Evolutionary conservation across 2,329 filamentous ascomycete species (phyloP).

Genomic region (Cercospora zeae-maydis): DNA sequence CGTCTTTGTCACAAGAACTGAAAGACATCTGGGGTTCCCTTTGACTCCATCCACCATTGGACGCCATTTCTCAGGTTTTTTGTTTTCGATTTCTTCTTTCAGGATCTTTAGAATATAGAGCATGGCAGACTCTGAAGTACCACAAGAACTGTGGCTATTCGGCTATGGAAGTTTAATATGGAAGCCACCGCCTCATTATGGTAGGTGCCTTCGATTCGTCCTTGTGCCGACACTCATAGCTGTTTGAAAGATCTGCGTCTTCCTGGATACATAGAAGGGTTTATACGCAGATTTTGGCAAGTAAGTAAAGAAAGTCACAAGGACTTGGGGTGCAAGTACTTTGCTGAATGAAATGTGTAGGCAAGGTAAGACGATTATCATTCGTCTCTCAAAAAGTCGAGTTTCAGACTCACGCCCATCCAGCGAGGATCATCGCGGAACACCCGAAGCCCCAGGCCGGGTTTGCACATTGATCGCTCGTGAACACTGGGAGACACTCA

Average conservation of each 20-base stretch:
- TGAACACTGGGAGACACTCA: slow-evolving; percentile 73
- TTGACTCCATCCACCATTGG: background rate
- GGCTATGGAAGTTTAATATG: slow-evolving; percentile 98
- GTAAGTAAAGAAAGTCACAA: slow-evolving; percentile 50
- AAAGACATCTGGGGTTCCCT: background rate
- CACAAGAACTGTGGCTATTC: slow-evolving; percentile 79
- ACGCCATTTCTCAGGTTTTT: no score
- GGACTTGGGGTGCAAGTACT: background rate
- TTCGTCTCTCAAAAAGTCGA: background rate
- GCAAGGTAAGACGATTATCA: slow-evolving; percentile 30
- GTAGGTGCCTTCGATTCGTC: slow-evolving; percentile 48
- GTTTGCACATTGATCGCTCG: slow-evolving; percentile 90
- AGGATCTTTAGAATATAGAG: background rate
- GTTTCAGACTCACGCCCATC: background rate
- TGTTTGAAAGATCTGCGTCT: slow-evolving; percentile 66
- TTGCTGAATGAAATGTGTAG: slow-evolving; percentile 2
- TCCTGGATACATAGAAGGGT: slow-evolving; percentile 87
- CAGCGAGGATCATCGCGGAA: slow-evolving; percentile 93
- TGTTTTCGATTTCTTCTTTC: no score
- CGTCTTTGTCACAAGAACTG: background rate
- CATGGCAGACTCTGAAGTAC: background rate
- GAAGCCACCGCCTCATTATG: slow-evolving; percentile 95
- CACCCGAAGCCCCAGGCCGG: slow-evolving; percentile 78
- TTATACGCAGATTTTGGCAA: slow-evolving; percentile 97
- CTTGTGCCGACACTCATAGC: slow-evolving; percentile 1